Evolutionary conservation across 306 rosid species (phyloP).

Genomic region (Fragaria ananassa): DNA sequence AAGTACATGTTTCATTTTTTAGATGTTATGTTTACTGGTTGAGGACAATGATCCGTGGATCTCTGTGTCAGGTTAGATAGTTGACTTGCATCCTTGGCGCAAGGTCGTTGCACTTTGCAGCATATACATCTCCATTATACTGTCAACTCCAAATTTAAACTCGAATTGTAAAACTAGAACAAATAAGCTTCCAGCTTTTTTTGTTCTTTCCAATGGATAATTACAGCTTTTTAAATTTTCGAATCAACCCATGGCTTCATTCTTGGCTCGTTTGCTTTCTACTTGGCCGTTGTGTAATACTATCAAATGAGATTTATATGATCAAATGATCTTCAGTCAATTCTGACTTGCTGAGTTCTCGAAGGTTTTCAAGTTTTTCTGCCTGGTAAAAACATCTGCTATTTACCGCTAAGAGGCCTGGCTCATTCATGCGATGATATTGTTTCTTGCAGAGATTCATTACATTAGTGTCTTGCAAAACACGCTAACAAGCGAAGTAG

Average conservation of each 20-base stretch:
- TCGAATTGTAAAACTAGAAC: conserved; percentile 42
- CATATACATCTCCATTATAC: conserved; percentile 33
- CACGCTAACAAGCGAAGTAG: too few relatives aligned
- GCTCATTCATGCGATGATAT: too few relatives aligned
- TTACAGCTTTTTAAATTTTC: conserved; percentile 1
- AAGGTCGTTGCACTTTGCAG: conserved; percentile 37
- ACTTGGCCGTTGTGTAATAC: not conserved
- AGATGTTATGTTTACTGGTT: conserved; percentile 27
- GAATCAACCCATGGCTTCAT: not conserved
- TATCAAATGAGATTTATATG: not conserved
- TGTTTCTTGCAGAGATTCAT: too few relatives aligned
- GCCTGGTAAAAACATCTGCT: not conserved
- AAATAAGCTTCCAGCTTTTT: conserved; percentile 24
- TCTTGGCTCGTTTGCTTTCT: not conserved
- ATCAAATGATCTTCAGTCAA: not conserved
- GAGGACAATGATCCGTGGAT: conserved; percentile 40
- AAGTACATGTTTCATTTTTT: conserved; percentile 11
- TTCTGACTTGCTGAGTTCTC: not conserved
- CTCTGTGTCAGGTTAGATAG: conserved; percentile 32
- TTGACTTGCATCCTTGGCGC: conserved; percentile 37
- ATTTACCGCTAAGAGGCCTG: not conserved
- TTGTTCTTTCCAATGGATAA: conserved; percentile 9
- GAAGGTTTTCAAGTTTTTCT: not conserved
- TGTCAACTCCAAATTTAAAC: conserved; percentile 24
- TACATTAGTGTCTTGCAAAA: too few relatives aligned